A percentile compares a stretch with the other conserved stretches of the same genome.
Conservation (phyloP, 2,329 filamentous ascomycete genomes). For the Talaromyces islandicus region DNA sequence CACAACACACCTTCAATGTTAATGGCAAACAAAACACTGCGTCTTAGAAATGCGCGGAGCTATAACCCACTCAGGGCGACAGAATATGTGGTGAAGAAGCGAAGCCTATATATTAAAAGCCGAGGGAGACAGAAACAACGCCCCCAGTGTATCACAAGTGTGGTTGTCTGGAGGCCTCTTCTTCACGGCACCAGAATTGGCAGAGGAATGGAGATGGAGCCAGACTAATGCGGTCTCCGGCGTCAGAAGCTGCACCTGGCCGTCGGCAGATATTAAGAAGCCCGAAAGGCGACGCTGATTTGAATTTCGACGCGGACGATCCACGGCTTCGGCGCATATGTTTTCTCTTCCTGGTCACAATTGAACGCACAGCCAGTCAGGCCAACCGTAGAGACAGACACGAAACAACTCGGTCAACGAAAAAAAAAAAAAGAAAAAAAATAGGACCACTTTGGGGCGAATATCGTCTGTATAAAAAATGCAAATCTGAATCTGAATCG, state of each 20-base stretch:
- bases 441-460: not conserved
- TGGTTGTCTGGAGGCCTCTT: too few species aligned
- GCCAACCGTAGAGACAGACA: not conserved
- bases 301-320: not conserved
- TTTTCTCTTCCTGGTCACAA: not conserved
- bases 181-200: not conserved
- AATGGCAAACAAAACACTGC: not conserved
- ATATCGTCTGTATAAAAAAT: not conserved
- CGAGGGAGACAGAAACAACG: not conserved
- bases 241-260: conserved; percentile 6
- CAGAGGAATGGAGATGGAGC: not conserved
- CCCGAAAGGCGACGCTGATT: conserved; percentile 1
- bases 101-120: not conserved
- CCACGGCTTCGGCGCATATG: conserved; percentile 1
- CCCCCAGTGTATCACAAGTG: not conserved
- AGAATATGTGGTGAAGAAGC: not conserved
- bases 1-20: not conserved
- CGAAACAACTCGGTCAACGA: not conserved
- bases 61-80: not conserved
- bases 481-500: not conserved
- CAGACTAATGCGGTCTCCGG: conserved; percentile 4
- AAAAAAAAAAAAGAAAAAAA: too few species aligned
- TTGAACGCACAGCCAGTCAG: not conserved
- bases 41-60: not conserved
- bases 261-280: conserved; percentile 2